Base-by-base conservation (phyloP, 129 eudicot genomes). In the Flaveria trinervia region DNA sequence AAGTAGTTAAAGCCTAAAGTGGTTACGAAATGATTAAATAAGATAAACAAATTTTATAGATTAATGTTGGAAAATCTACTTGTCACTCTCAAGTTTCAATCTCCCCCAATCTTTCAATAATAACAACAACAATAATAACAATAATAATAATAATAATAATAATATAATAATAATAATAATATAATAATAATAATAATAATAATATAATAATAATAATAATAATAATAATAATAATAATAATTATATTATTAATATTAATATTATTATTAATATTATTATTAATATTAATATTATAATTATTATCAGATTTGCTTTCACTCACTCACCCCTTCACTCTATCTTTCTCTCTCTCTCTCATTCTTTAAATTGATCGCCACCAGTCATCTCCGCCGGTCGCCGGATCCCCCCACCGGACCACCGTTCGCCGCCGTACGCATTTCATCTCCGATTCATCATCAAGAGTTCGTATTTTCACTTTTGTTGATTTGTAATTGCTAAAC, bases 281-380 rank as follows among this genome's bases (percentile, higher is more conserved):
- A 26, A 26, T 26, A 26, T 1, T 26, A 26, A 26, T 26, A 26
- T 33, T 33, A 33, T 33, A 0, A 33, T 33, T 33, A 33, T 33
- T 5, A 33, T 55, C 62, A 55, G 26, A 55, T 18, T 55, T 55
- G 26, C 9, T 55, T 17, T 55, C 62, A 55, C 62, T 55, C 62
- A 55, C 62, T 55, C 62, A 52, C 84, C 41, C 81, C 52, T 77
- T 44, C 77, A 25, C 77, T 36, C 73, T 25, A 30, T 83, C 70
- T 66, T 46, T 78, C 82, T 43, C 84, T 20, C 22, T 20, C 22
- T 20, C 22, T 70, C 80, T 69, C 60, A 17, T 17, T 61, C 23
- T 7, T n/a, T 7, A 16, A n/a, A 30, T 76, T 72, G 73, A 81
- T 77, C 88, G 83, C 83, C 88, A 74, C 77, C 55, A 72, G 77